Base-by-base conservation (phyloP, 108 stramenopile species). In the Conticribra weissflogii region DNA sequence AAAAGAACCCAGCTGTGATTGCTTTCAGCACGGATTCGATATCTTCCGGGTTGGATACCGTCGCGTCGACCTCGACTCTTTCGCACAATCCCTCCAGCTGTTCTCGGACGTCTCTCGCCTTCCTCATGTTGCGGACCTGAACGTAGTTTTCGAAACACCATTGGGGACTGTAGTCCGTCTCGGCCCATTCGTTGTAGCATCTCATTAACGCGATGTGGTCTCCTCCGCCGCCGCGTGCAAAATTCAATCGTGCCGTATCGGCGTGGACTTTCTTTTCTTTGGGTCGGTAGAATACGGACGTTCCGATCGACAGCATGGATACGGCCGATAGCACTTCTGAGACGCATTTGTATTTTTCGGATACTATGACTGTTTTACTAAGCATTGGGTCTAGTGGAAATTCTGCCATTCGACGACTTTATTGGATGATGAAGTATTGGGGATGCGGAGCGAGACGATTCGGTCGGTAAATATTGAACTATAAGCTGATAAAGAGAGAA, bases 91-190 rank as follows among this genome's bases (percentile, higher is more conserved):
- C 95, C 68, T 95, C 96, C 27, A 99, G 86, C 78, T 99, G 99
- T 64, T 98, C 98, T 21, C 98, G 93, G 52, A 99, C 93, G 60
- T 98, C 99, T 21, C 98, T 76, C 15, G 99, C 99, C 54, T 94
- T 87, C 57, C 88, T 86, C 57, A 99, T 95, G 75, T 85, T 95
- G 25, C 88, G 83, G 4, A 97, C 90, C 74, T 99, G 99, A 4
- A 98, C 93, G 66, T 86, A 99, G 67, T 99, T 98, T 63, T 99
- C 99, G 76, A 96, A 96, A 81, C 99, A 99, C 99, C 99, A 99
- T 54, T 90, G 95, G 5, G 93, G 84, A 60, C 89, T 95, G 79
- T 85, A 96, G 68, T 97, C 97, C 0, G 92, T 82, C 18, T 96
- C 88, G 18, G 86, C 96, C 99, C 99, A 99, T 50, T 98, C 93